Evolutionary conservation across 352 stramenopile species (phyloP), one percentile per base, ranked within the genome.

Genomic region (Plasmopara muralis): DNA sequence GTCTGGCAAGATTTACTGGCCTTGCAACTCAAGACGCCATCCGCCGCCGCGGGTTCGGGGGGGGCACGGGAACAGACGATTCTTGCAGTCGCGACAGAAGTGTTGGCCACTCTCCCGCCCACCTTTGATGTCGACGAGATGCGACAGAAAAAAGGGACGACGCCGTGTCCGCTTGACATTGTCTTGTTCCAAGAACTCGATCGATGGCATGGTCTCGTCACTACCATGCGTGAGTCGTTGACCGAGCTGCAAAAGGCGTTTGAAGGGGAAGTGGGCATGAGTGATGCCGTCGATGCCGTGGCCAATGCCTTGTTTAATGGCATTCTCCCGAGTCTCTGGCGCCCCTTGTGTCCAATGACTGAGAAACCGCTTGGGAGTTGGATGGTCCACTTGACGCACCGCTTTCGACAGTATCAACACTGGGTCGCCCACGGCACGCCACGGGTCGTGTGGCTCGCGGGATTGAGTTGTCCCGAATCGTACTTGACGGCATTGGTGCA

Each of bases 401-500:
- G 93, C 12, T 87, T 91, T 66, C 64, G 55, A 8, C 93, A 98
- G 64, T 98, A 98, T 64, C 84, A 88, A 70, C 59, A 68, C 35
- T 98, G 93, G 93, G 74, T 98, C 20, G 59, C 73, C 14, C 53
- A 93, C 9, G 90, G 93, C 6, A 88, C 98, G 43, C 90, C 91
- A 12, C 70, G 70, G 7, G 89, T 97, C 47, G 92, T 98, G 64
- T 98, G 94, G 94, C 74, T 98, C 20, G 95, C 85, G 0, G 94
- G 94, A 3, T 65, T 98, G 4, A 87, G 96, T 29, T 97, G 98
- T 44, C 93, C 93, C 2, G 93, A 98, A 72, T 97, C 84, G 28
- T 98, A 98, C 58, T 80, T 98, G 9, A 98, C 94, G 0, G 93
- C 94, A 8, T 73, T 98, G 13, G 90, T 98, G 43, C 94, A 98